Evolutionary conservation across 1,284 basidiomycete species (phyloP), one percentile per base, ranked within the genome.

Genomic region (Tetrapyrgos nigripes): DNA sequence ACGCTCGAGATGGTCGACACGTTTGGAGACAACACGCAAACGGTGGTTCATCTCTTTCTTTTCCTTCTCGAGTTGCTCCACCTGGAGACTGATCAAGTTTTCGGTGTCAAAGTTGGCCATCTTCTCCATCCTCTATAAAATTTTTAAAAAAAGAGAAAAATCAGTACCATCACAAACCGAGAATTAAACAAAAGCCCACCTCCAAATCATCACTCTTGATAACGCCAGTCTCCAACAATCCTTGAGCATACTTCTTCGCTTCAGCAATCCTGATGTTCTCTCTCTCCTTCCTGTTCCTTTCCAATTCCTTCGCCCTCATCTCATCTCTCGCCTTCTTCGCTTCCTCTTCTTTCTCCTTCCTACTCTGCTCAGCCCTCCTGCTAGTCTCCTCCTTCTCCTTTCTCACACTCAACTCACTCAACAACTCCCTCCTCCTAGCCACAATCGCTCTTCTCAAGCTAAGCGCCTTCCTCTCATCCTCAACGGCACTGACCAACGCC

Each of bases 21-120:
- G 92, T 78, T 98, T 98, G 58, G 89, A 77, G 55, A 93, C 85
- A 64, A 96, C 86, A 35, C 95, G 90, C 60, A 98, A 83, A 26
- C 91, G 87, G 69, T 96, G 93, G 63, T 84, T 86, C 64, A 94
- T 82, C 66, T 96, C 93, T 68, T 89, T 91, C 85, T 97, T 97
- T 79, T 98, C 97, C 79, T 97, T 98, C 79, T 98, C 96, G 57
- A 97, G 83, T 71, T 97, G 94, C 66, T 94, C 89, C 53, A 98
- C 95, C 75, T 98, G 95, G 67, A 98, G 86, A 54, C 87, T 87
- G 73, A 98, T 93, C 62, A 99, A 86, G 63, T 89, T 89, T 69
- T 94, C 89, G 9, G 95, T 96, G 75, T 95, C 94, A 64, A 96
- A 82, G 53, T 87, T 85, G 67, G 93, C 91, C 75, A 96, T 83